These are phyloP conservation scores for Syncephalastrum racemosum DNA, from an alignment of 371 early-diverging fungal genomes.

Conservation along the genomic window DNA sequence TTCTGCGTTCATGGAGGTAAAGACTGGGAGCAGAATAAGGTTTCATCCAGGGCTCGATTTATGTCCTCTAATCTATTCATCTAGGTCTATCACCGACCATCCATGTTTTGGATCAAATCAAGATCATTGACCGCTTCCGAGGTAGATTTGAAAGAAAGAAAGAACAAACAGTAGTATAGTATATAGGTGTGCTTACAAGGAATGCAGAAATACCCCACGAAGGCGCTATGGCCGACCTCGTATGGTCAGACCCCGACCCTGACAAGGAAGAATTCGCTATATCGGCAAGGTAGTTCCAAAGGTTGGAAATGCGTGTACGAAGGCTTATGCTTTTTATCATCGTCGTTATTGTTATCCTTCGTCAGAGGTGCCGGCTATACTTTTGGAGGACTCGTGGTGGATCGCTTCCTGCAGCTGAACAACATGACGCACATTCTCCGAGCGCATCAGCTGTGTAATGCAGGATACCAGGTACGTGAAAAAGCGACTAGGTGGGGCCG, in stretches of 20 bases:
- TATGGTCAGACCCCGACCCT: conserved; percentile 97
- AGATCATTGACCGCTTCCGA: conserved; percentile 85
- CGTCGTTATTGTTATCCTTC: background rate
- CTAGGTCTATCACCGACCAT: conserved; percentile 90
- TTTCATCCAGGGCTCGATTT: no score
- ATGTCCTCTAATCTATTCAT: background rate
- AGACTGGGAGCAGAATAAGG: no score
- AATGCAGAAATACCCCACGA: conserved; percentile 91
- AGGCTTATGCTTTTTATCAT: background rate
- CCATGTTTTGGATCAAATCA: conserved; percentile 91
- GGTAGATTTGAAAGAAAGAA: conserved; percentile 53
- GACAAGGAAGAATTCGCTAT: conserved; percentile 83
- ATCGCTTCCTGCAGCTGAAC: conserved; percentile 83
- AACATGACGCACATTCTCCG: conserved; percentile 86
- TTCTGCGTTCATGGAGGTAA: conserved; percentile 97
- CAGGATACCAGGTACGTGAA: conserved; percentile 80
- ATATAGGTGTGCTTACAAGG: background rate
- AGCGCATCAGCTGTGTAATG: conserved; percentile 97
- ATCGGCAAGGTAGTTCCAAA: conserved; percentile 67
- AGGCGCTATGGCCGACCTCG: conserved; percentile 98
- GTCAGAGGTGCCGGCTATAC: conserved; percentile 91
- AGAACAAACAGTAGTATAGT: no score
- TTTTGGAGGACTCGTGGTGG: conserved; percentile 85
- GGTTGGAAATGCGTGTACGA: background rate
- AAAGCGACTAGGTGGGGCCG: background rate